Evolutionary conservation across 768 basidiomycete genomes (phyloP).

Genomic region (Mycena polygramma): DNA sequence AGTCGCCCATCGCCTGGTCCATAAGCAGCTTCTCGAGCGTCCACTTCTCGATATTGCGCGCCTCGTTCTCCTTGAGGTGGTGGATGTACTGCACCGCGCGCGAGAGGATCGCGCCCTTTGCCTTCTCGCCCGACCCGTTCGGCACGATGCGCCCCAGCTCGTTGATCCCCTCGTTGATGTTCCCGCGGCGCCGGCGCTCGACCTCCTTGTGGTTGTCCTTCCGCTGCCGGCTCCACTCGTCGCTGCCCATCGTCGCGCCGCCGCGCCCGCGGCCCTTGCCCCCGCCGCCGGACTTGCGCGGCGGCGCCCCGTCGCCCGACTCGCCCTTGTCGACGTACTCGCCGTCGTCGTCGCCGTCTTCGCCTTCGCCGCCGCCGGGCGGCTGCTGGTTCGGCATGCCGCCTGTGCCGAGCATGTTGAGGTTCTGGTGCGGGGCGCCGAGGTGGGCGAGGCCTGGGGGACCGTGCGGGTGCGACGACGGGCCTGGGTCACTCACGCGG

Average conservation of each 20-base stretch:
- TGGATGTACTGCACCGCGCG: slow-evolving; percentile 94
- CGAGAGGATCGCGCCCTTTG: slow-evolving; percentile 90
- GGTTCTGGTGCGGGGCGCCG: slow-evolving; percentile 44
- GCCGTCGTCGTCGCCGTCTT: slow-evolving; percentile 47
- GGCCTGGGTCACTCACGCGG: slow-evolving; percentile 76
- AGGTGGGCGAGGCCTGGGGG: slow-evolving; percentile 74
- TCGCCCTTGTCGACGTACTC: slow-evolving; percentile 43
- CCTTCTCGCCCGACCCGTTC: slow-evolving; percentile 87
- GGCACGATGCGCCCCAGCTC: slow-evolving; percentile 92
- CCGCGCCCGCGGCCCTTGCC: slow-evolving; percentile 66
- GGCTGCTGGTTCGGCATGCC: slow-evolving; percentile 57
- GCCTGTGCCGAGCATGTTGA: slow-evolving; percentile 45
- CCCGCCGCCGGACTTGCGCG: slow-evolving; percentile 46
- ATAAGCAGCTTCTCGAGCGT: slow-evolving; percentile 91
- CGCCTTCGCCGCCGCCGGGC: slow-evolving; percentile 40
- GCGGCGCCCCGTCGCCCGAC: slow-evolving; percentile 39
- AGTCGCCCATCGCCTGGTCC: slow-evolving; percentile 92
- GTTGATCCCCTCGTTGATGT: slow-evolving; percentile 97
- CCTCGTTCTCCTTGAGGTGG: slow-evolving; percentile 91
- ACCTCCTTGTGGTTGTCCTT: slow-evolving; percentile 99
- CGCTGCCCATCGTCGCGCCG: slow-evolving; percentile 74
- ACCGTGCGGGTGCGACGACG: slow-evolving; percentile 79
- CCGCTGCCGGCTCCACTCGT: slow-evolving; percentile 84
- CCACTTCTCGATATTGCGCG: slow-evolving; percentile 93
- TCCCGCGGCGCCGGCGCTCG: slow-evolving; percentile 92